Percentiles rank a stretch among this genome's conserved stretches.
These are phyloP conservation scores for Colletotrichum musicola DNA, from an alignment of 2,329 filamentous ascomycete species.

Conservation along the genomic window DNA sequence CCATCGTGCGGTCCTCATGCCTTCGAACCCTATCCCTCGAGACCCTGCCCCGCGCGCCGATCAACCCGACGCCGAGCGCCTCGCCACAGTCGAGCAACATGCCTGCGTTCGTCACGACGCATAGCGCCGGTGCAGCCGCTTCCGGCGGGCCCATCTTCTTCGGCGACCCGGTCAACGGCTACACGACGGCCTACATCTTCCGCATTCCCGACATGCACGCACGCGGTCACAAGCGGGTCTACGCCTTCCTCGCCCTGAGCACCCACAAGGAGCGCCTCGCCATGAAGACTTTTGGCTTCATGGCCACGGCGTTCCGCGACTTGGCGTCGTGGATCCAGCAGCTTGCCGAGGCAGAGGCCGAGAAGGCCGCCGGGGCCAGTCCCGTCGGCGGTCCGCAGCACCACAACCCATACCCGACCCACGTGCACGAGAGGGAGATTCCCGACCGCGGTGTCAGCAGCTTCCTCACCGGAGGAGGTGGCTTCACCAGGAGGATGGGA, in stretches of 20 bases:
- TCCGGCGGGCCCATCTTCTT: conserved; percentile 78
- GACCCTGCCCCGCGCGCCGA: conserved; percentile 69
- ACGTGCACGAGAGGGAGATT: conserved; percentile 19
- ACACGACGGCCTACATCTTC: conserved; percentile 79
- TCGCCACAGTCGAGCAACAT: conserved; percentile 51
- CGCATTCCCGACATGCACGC: conserved; percentile 77
- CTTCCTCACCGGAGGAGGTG: conserved; percentile 68
- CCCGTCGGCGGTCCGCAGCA: conserved; percentile 56
- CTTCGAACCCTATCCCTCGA: conserved; percentile 76
- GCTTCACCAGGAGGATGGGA: conserved; percentile 70
- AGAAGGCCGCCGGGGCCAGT: conserved; percentile 62
- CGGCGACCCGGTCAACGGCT: conserved; percentile 73
- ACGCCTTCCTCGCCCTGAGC: conserved; percentile 75
- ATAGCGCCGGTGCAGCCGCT: conserved; percentile 65
- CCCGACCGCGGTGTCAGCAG: conserved; percentile 62
- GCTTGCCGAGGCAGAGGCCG: conserved; percentile 73
- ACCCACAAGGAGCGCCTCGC: conserved; percentile 74
- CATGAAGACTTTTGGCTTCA: conserved; percentile 75
- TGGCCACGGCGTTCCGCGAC: conserved; percentile 73
- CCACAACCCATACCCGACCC: conserved; percentile 45
- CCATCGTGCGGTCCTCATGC: conserved; percentile 75
- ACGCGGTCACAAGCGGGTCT: conserved; percentile 76
- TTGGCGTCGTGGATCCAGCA: conserved; percentile 75
- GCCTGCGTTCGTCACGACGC: conserved; percentile 67
- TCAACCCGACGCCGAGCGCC: conserved; percentile 38